phyloP scores from a whole-genome alignment of 2,329 filamentous ascomycete genomes.

The Clonostachys solani region DNA sequence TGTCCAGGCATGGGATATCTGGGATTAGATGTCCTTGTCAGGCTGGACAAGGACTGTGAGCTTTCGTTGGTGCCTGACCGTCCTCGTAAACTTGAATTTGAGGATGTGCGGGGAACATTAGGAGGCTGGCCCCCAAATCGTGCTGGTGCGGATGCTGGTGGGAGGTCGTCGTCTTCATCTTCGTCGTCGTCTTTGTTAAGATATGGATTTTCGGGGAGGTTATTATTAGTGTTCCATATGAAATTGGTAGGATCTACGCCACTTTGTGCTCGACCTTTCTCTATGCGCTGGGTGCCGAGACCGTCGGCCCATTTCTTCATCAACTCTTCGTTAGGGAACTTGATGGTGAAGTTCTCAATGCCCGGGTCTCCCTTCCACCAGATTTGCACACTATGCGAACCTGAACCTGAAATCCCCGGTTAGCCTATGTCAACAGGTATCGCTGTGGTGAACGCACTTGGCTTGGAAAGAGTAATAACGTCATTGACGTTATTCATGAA shows the following conservation, averaged over 20 bases:
- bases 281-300: constrained; percentile 72
- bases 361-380: constrained; percentile 98
- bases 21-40: constrained; percentile 59
- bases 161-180: constrained; percentile 43
- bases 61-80: constrained; percentile 74
- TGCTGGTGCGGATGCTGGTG: constrained; percentile 25
- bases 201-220: constrained; percentile 74
- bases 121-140: constrained; percentile 17
- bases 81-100: constrained; percentile 69
- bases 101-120: constrained; percentile 40
- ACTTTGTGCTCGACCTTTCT: constrained; percentile 43
- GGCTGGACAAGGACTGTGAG: constrained; percentile 50
- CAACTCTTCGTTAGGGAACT: constrained; percentile 83
- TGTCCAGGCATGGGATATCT: constrained; percentile 66
- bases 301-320: constrained; percentile 90
- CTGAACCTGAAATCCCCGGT: constrained; percentile 33
- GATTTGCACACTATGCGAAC: constrained; percentile 92
- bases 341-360: constrained; percentile 94
- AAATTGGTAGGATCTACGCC: constrained; percentile 64
- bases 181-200: constrained; percentile 59
- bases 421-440: not conserved
- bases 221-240: constrained; percentile 67
- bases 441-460: constrained; percentile 54
- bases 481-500: constrained; percentile 99
- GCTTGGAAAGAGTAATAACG: constrained; percentile 81